Evolutionary conservation across 2,329 filamentous ascomycete species (phyloP).

Genomic region (Fusarium albidum): DNA sequence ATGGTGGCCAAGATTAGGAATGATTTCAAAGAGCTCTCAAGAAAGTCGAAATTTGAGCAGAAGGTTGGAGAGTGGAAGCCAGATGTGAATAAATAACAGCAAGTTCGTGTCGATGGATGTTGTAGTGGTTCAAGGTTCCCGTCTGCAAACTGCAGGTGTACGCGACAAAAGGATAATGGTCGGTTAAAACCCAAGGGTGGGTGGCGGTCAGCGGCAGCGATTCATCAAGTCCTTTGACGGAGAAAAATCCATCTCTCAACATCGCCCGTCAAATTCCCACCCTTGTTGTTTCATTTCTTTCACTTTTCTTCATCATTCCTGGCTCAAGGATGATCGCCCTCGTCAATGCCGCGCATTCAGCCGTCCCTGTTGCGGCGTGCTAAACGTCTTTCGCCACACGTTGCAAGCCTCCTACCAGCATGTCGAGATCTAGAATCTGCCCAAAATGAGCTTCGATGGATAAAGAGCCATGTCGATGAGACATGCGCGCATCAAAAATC

Average conservation of each 20-base stretch:
- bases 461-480: conserved; percentile 65
- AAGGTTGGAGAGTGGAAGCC: conserved; percentile 3
- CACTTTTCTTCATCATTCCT: neutral
- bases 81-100: conserved; percentile 26
- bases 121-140: conserved; percentile 19
- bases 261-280: neutral
- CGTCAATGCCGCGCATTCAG: conserved; percentile 69
- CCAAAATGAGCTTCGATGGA: conserved; percentile 76
- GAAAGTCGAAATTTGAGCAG: conserved; percentile 9
- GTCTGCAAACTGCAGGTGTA: neutral
- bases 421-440: conserved; percentile 72
- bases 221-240: neutral
- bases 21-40: neutral
- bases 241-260: neutral
- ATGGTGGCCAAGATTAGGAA: neutral
- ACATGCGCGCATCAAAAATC: conserved; percentile 22
- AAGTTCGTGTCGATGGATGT: conserved; percentile 17
- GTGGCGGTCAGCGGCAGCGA: neutral
- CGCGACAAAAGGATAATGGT: conserved; percentile 40
- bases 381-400: conserved; percentile 59
- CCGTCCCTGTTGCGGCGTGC: conserved; percentile 65
- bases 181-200: conserved; percentile 36
- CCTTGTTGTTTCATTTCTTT: neutral
- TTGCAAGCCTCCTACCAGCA: conserved; percentile 68
- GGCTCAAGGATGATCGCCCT: conserved; percentile 20